Evolutionary conservation across 495 filamentous ascomycete species (phyloP).

Genomic region (Stereocaulon alpinum): DNA sequence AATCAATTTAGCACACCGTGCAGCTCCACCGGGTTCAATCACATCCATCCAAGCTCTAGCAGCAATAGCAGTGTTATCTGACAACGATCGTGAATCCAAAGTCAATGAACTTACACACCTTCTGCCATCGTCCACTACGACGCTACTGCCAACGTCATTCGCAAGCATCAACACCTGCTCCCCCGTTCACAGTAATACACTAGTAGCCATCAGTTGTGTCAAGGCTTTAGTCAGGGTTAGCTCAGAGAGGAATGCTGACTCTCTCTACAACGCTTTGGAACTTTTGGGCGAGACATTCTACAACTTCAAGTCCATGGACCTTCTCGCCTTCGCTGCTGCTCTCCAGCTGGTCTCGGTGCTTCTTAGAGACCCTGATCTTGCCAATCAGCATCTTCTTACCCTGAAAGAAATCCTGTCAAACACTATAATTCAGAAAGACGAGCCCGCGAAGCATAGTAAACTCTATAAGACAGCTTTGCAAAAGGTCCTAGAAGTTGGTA

Average conservation of each 20-base stretch:
- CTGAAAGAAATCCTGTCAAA: slow-evolving; percentile 5
- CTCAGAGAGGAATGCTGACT: background rate
- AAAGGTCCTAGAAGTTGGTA: background rate
- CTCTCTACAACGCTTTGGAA: slow-evolving; percentile 4
- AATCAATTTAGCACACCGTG: slow-evolving; percentile 56
- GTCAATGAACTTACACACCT: slow-evolving; percentile 40
- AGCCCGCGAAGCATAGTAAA: background rate
- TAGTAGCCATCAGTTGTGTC: slow-evolving; percentile 7
- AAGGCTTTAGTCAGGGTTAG: background rate
- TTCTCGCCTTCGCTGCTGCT: slow-evolving; percentile 3
- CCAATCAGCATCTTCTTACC: background rate
- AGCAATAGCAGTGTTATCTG: slow-evolving; percentile 44
- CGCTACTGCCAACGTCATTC: slow-evolving; percentile 2
- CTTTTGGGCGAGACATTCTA: slow-evolving; percentile 6
- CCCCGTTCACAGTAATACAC: background rate
- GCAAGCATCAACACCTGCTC: slow-evolving; percentile 2
- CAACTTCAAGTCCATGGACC: slow-evolving; percentile 1
- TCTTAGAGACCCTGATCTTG: background rate
- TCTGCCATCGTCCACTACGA: slow-evolving; percentile 30
- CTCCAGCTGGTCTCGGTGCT: slow-evolving; percentile 1
- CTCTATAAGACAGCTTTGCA: background rate
- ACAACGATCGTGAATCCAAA: slow-evolving; percentile 35
- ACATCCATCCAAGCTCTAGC: slow-evolving; percentile 71
- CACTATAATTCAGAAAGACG: background rate
- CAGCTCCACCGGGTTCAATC: slow-evolving; percentile 70